Conservation (phyloP, 306 rosid genomes). For the Cucumis sativus region DNA sequence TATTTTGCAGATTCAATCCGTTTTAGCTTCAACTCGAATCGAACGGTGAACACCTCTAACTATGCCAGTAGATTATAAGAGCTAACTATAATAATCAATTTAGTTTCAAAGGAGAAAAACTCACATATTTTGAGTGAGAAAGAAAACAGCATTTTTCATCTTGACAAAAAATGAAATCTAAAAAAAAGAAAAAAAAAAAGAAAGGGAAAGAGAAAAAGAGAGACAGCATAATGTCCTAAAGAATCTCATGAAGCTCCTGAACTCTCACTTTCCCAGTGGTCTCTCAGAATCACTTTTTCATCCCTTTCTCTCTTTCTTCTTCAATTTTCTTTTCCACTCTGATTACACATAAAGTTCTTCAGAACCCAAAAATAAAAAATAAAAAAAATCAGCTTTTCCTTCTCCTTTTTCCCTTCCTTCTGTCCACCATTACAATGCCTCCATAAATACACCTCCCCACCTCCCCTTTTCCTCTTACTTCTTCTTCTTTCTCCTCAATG, state of each 20-base stretch:
- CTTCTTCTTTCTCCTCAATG: not conserved
- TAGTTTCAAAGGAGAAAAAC: no score
- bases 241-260: constrained; percentile 6
- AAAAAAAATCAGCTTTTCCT: not conserved
- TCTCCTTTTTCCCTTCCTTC: not conserved
- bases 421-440: constrained; percentile 1
- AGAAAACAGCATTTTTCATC: no score
- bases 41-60: no score
- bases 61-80: no score
- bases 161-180: no score
- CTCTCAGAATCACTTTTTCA: not conserved
- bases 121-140: no score
- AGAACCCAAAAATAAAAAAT: not conserved
- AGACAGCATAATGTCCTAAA: not conserved
- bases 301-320: not conserved
- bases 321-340: not conserved
- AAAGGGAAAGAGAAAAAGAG: not conserved
- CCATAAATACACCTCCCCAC: not conserved
- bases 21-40: no score
- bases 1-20: no score
- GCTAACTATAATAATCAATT: no score
- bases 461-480: not conserved
- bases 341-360: not conserved
- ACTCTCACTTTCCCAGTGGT: constrained; percentile 2
- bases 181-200: not conserved